Evolutionary conservation across 768 basidiomycete genomes (phyloP).

Genomic region (Serpula lacrymans): DNA sequence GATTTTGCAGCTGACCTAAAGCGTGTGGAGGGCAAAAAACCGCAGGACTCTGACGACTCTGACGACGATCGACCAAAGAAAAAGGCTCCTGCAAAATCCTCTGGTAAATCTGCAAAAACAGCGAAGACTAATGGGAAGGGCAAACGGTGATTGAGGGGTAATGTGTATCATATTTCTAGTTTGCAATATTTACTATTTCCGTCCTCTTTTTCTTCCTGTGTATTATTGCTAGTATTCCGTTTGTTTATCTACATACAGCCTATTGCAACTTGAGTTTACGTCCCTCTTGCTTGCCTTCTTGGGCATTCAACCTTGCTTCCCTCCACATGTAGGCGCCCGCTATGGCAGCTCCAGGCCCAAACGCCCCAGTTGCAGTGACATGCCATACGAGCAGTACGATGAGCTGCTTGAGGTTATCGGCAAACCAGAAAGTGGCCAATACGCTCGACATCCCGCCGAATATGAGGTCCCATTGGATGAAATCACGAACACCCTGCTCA

Average conservation of each 20-base stretch:
- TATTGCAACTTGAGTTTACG: conserved; percentile 3
- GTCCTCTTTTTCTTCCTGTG: conserved; percentile 6
- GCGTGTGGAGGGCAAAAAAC: conserved; percentile 38
- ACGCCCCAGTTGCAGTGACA: conserved; percentile 32
- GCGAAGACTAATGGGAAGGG: conserved; percentile 42
- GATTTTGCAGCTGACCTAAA: conserved; percentile 45
- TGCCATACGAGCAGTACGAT: conserved; percentile 41
- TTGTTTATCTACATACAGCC: background rate
- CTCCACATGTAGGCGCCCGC: conserved; percentile 47
- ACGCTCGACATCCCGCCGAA: conserved; percentile 38
- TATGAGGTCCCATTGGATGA: conserved; percentile 51
- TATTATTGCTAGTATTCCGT: conserved; percentile 6
- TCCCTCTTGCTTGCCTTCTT: background rate
- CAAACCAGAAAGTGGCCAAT: conserved; percentile 51
- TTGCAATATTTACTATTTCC: background rate
- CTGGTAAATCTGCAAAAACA: no score
- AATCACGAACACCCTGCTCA: conserved; percentile 23
- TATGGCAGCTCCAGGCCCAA: conserved; percentile 54
- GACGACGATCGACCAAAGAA: conserved; percentile 49
- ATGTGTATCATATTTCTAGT: conserved; percentile 10
- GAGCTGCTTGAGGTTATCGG: conserved; percentile 27
- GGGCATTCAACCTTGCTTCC: conserved; percentile 32
- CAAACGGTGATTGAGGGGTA: conserved; percentile 34
- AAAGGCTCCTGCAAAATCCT: conserved; percentile 19
- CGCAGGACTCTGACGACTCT: conserved; percentile 50